Evolutionary conservation across 345 rosid species (phyloP).

Genomic region (Noccaea caerulescens): DNA sequence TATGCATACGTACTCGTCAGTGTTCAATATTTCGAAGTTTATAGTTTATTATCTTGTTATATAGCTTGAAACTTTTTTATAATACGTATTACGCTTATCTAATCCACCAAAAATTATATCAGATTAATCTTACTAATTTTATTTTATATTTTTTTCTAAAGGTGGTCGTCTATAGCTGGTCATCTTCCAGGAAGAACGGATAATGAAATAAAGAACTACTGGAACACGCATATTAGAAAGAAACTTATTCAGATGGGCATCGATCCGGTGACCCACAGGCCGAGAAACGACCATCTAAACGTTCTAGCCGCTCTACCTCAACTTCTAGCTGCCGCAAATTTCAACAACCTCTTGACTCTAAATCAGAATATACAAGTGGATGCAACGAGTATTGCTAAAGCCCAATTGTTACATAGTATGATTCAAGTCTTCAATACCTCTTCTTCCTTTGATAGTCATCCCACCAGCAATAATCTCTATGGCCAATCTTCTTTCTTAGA

Average conservation of each 20-base stretch:
- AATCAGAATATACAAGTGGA: slow-evolving; percentile 50
- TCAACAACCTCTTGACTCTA: slow-evolving; percentile 49
- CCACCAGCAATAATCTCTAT: slow-evolving; percentile 39
- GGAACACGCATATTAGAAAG: slow-evolving; percentile 47
- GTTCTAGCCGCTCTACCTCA: slow-evolving; percentile 58
- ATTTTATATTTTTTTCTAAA: background rate
- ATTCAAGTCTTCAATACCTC: slow-evolving; percentile 49
- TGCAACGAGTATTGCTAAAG: slow-evolving; percentile 58
- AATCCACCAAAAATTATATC: slow-evolving; percentile 22
- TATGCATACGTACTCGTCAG: slow-evolving; percentile 36
- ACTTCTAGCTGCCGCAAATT: slow-evolving; percentile 60
- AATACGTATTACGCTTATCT: slow-evolving; percentile 30
- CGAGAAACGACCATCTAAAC: slow-evolving; percentile 52
- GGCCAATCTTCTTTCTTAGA: slow-evolving; percentile 41
- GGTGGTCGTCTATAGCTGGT: slow-evolving; percentile 50
- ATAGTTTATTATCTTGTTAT: slow-evolving; percentile 9
- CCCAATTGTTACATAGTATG: slow-evolving; percentile 57
- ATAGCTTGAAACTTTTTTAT: slow-evolving; percentile 9
- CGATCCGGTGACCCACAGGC: slow-evolving; percentile 45
- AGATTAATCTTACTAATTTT: background rate
- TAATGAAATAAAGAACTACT: slow-evolving; percentile 45
- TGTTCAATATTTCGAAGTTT: slow-evolving; percentile 20
- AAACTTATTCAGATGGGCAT: slow-evolving; percentile 46
- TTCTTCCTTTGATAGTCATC: slow-evolving; percentile 36
- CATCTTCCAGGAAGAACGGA: slow-evolving; percentile 50